Evolutionary conservation across 805 yeast species (phyloP), one percentile per base, ranked within the genome.

Genomic region (Candida takata): DNA sequence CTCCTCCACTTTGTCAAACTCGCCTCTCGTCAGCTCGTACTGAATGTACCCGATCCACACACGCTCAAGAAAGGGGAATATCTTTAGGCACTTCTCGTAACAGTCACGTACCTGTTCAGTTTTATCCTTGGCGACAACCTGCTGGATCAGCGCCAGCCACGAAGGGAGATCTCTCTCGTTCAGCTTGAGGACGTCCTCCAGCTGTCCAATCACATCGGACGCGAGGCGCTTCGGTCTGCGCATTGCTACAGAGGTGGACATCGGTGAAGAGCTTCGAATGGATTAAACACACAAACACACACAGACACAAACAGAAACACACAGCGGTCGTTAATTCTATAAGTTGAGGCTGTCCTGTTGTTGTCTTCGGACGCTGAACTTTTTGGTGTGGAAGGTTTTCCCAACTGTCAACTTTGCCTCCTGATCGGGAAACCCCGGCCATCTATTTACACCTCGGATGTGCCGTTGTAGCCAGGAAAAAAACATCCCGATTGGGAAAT

Each of bases 31-130:
- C 39, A 79, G 55, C 52, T 79, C 84, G 47, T 71, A 73, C 35
- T 74, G 72, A 39, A 84, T 73, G 57, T 84, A 87, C 27, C 63
- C 67, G 24, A 77, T 66, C 95, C 96, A 90, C n/a, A 77, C 70
- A 13, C 69, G 65, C 2, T 81, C 81, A 46, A 79, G 77, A 36
- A 69, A 72, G 19, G 84, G 85, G 64, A 84, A 88, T 8, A 72
- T 64, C 14, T 56, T 56, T 30, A 88, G 68, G 47, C 82, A 77
- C 15, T 70, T 60, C 36, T 79, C 80, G 54, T 71, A 86, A 0
- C 69, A 65, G 7, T 65, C 61, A 25, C 81, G 60, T 3, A 82
- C 76, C 35, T 72, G 74, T 19, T 75, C 84, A 33, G 67, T 70
- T 40, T 74, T 71, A 38, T 77, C 84, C 43, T 74, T 70, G 14